phyloP scores from a whole-genome alignment of 202 grass and related monocot genomes.

The Miscanthus sacchariflorus region DNA sequence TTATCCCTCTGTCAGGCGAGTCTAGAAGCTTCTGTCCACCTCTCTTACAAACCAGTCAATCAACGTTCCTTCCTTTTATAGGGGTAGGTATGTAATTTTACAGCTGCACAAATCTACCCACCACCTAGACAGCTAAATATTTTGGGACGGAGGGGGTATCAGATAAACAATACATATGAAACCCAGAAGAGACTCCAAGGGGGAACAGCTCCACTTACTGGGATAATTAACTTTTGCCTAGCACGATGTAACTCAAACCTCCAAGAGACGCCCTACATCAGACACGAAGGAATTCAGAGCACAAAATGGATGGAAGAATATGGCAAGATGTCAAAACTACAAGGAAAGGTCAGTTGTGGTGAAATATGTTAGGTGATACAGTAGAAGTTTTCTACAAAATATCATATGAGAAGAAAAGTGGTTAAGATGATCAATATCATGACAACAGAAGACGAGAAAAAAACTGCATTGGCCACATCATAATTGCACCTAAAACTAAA shows the following conservation, averaged over 20 bases:
- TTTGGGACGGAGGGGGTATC: neutral
- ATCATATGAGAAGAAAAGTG: conserved; percentile 29
- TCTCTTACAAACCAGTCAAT: neutral
- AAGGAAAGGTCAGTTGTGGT: neutral
- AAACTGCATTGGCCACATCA: neutral
- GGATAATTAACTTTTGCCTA: conserved; percentile 89
- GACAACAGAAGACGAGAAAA: neutral
- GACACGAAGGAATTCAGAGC: conserved; percentile 36
- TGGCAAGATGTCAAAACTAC: conserved; percentile 31
- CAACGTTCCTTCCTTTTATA: neutral
- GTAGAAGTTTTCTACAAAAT: conserved; percentile 18
- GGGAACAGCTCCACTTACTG: conserved; percentile 71
- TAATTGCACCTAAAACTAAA: conserved; percentile 4
- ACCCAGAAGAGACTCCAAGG: conserved; percentile 15
- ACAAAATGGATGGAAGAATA: conserved; percentile 25
- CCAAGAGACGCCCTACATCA: conserved; percentile 87
- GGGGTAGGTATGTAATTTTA: neutral
- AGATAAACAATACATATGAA: conserved; percentile 31
- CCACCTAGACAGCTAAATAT: neutral
- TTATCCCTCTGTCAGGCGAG: neutral
- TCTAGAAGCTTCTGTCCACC: neutral
- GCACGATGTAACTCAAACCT: conserved; percentile 92
- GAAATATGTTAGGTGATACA: conserved; percentile 10
- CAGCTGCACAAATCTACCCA: neutral
- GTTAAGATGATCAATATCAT: conserved; percentile 9